Evolutionary conservation across 352 stramenopile genomes (phyloP), one percentile per base, ranked within the genome.

Genomic region (Globisporangium uncinulatum): DNA sequence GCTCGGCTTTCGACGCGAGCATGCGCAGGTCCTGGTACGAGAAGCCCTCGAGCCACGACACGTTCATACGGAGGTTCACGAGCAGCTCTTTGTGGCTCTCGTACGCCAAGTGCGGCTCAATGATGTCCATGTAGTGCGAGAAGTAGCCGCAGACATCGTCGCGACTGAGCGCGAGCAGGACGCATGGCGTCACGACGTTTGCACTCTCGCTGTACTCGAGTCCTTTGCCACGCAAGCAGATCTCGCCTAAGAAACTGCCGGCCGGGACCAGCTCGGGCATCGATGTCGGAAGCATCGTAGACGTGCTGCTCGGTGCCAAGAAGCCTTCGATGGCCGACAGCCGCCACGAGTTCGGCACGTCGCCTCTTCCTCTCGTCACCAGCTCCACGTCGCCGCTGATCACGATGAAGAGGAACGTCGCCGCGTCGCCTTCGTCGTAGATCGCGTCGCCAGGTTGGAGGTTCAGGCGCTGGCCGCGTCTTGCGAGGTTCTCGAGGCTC

Each of bases 361-460:
- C 20, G 29, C 57, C 34, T 54, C 24, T 29, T 4, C 43, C 17
- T 17, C 32, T 19, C 3, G 52, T 49, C 19, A 51, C 17, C 4
- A 90, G 65, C 36, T 69, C 66, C 0, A 89, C 69, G 17, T 83
- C 68, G 2, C 80, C 80, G 5, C 54, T 67, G 20, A 90, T 53
- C 1, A 90, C 75, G 34, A 90, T 71, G 53, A 90, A 90, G 7
- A 90, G 46, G 52, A 86, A 86, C 21, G 66, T 82, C 6, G 80
- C 78, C 1, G 65, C 54, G 47, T 89, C 80, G 3, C 76, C 74
- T 47, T 82, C 76, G 42, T 86, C 71, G 49, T 89, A 89, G 9
- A 89, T 61, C 21, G 63, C 60, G 21, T 86, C 76, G 0, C 78
- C 78, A 0, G 61, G 24, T 1, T 73, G 59, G 1, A 90, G 58